These are phyloP conservation scores for Hypoxylon sp. DNA, from an alignment of 2,329 filamentous ascomycete species.

Conservation along the genomic window DNA sequence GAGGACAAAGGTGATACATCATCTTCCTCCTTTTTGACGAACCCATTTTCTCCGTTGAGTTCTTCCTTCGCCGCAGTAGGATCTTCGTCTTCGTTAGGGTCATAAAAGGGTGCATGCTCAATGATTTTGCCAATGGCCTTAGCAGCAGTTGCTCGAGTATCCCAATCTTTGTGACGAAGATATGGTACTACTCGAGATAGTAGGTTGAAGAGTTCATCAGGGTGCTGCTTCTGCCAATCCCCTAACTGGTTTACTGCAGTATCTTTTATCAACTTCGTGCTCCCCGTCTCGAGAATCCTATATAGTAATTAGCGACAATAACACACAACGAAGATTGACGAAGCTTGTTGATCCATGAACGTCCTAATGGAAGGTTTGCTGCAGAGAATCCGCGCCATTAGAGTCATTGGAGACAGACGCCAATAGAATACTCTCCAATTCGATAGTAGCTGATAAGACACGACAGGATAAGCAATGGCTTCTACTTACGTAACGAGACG, in stretches of 20 bases:
- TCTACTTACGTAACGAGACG: slow-evolving; percentile 85
- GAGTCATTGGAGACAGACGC: background rate
- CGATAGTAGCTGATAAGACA: background rate
- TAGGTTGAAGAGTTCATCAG: slow-evolving; percentile 96
- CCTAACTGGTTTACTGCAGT: slow-evolving; percentile 97
- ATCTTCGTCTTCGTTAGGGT: slow-evolving; percentile 84
- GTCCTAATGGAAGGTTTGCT: background rate
- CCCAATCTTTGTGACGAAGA: slow-evolving; percentile 94
- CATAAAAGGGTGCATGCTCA: slow-evolving; percentile 86
- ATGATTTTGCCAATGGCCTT: slow-evolving; percentile 96
- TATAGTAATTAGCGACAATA: slow-evolving; percentile 25
- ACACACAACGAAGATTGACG: background rate
- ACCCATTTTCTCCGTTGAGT: slow-evolving; percentile 56
- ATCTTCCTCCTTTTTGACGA: slow-evolving; percentile 73
- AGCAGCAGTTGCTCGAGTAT: slow-evolving; percentile 91
- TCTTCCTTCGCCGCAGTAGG: slow-evolving; percentile 59
- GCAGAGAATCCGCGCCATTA: background rate
- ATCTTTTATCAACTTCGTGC: slow-evolving; percentile 94
- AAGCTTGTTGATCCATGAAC: background rate
- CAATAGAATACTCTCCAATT: background rate
- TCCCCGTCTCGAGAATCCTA: slow-evolving; percentile 96
- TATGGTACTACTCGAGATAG: slow-evolving; percentile 96
- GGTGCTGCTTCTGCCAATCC: slow-evolving; percentile 97
- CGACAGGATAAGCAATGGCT: slow-evolving; percentile 1
- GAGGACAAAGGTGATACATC: slow-evolving; percentile 62